Base-by-base conservation (phyloP, 371 early-diverging fungal genomes). In the Dinochytrium kinnereticum region DNA sequence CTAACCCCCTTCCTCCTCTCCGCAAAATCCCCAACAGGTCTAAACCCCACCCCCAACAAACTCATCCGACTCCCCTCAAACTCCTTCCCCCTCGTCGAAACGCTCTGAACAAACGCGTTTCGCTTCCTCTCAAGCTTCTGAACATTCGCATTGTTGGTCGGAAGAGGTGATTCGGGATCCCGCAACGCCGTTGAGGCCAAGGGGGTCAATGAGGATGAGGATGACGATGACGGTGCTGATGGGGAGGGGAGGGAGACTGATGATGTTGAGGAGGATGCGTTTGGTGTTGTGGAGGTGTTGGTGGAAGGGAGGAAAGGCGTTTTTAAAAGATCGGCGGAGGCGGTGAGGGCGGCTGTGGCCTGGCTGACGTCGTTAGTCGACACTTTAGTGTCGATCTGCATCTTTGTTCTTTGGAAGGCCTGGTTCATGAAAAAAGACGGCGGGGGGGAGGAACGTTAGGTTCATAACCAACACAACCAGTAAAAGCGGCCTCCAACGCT, bases 91-190 rank as follows among this genome's bases (percentile, higher is more conserved):
- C 55, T 13, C 13, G 55, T 36, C 59, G 7, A 36, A 51, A 68
- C 31, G 67, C 65, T 44, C 24, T 65, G 67, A 37, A 76, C 28
- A 61, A 68, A 76, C 33, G 66, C 24, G 34, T 69, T 69, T n/a
- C 77, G 72, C 53, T 65, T 72, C 40, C 70, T 36, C 33, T 76
- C 77, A 40, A 76, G 59, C 51, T 76, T 68, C 51, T 73, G 77
- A 34, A 73, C n/a, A 49, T 69, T 67, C 28, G 72, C 26, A 40
- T 67, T 76, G 13, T 37, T 66, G n/a, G 59, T 19, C 2, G 77
- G 77, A 13, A 70, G 59, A 3, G 77, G 77, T 1, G 77, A 76
- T 40, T 66, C 44, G 2, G 67, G 44, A 44, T 31, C 30, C 33
- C 34, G 36, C 64, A 38, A 61, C 33, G 64, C 7, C 7, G 7